phyloP scores from a whole-genome alignment of 2,329 filamentous ascomycete genomes.

The Colletotrichum noveboracense region DNA sequence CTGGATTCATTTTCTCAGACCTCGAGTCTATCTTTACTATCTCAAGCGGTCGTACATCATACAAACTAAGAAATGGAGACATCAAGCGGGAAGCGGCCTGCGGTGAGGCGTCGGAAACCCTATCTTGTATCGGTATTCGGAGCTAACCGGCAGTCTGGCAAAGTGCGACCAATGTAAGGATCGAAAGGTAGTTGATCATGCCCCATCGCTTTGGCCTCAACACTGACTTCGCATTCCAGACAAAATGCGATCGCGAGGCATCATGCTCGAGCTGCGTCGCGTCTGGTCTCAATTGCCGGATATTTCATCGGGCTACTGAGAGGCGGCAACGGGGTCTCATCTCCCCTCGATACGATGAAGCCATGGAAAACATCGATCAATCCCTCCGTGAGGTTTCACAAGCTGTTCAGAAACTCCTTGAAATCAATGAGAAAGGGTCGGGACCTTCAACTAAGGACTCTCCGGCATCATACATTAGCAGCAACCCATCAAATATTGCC shows the following conservation, averaged over 20 bases:
- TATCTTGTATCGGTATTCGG: fast-evolving
- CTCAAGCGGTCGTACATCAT: too few species aligned
- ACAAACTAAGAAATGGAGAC: not conserved
- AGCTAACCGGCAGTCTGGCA: not conserved
- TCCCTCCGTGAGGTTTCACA: constrained; percentile 30
- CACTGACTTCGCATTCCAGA: too few species aligned
- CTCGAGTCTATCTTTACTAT: not conserved
- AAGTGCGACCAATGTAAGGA: constrained; percentile 9
- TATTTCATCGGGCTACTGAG: constrained; percentile 25
- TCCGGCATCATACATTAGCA: constrained; percentile 1
- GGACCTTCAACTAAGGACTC: not conserved
- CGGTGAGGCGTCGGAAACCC: not conserved
- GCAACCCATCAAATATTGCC: constrained; percentile 17
- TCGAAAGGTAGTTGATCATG: constrained; percentile 24
- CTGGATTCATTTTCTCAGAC: not conserved
- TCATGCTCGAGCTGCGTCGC: constrained; percentile 35
- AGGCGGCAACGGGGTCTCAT: constrained; percentile 35
- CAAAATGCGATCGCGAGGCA: constrained; percentile 30
- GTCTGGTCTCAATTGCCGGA: constrained; percentile 30
- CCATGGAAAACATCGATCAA: constrained; percentile 31
- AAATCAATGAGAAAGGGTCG: constrained; percentile 10
- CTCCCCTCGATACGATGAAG: constrained; percentile 34
- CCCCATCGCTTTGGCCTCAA: fast-evolving
- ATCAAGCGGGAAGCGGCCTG: not conserved
- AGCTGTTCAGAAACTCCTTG: constrained; percentile 27